These are phyloP conservation scores for Saturnispora ahearnii DNA, from an alignment of 805 yeast genomes.

Conservation along the genomic window DNA sequence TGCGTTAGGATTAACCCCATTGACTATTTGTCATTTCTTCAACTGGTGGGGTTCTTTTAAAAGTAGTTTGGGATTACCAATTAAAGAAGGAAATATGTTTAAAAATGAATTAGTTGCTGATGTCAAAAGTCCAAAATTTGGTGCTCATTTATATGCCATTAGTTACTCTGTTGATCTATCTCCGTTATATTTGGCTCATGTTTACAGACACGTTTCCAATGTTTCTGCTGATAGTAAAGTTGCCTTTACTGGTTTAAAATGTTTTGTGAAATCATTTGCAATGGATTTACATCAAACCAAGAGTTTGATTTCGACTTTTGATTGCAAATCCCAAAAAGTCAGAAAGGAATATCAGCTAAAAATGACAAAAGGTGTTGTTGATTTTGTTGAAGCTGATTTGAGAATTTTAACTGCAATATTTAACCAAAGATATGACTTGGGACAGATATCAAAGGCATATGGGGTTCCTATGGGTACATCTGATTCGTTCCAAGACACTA, in stretches of 20 bases:
- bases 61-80: conserved; percentile 71
- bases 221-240: conserved; percentile 33
- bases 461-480: conserved; percentile 19
- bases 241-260: conserved; percentile 65
- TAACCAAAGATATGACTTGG: conserved; percentile 43
- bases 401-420: conserved; percentile 58
- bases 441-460: conserved; percentile 29
- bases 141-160: conserved; percentile 48
- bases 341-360: conserved; percentile 43
- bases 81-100: conserved; percentile 67
- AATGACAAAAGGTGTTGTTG: conserved; percentile 63
- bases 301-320: conserved; percentile 27
- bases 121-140: conserved; percentile 25
- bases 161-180: conserved; percentile 67
- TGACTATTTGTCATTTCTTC: conserved; percentile 56
- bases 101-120: conserved; percentile 31
- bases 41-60: conserved; percentile 82
- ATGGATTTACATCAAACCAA: conserved; percentile 62
- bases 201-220: conserved; percentile 43
- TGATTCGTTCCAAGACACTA: conserved; percentile 15
- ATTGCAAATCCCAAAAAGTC: conserved; percentile 34
- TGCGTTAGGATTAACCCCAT: conserved; percentile 70
- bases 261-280: conserved; percentile 42
- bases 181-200: conserved; percentile 69
- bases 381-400: conserved; percentile 58